These are phyloP conservation scores for Santalum album DNA, from an alignment of 164 flowering plant genomes.

Conservation along the genomic window DNA sequence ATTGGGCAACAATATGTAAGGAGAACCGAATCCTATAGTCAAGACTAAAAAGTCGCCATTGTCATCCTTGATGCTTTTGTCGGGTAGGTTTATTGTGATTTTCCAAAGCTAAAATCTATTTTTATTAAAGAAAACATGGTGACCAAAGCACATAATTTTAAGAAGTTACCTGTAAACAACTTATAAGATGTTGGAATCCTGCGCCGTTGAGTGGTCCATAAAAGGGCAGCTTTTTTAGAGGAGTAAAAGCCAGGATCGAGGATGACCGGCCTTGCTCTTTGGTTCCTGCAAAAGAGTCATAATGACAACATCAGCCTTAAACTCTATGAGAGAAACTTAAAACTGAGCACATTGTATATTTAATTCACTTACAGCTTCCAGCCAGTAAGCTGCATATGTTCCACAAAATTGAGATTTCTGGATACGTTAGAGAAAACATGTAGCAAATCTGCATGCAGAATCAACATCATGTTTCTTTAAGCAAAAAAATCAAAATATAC, in stretches of 20 bases:
- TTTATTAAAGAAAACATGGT: no score
- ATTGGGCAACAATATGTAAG: no score
- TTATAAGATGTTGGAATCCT: constrained; percentile 79
- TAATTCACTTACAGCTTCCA: constrained; percentile 80
- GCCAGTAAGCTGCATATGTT: constrained; percentile 56
- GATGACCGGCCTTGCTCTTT: constrained; percentile 80
- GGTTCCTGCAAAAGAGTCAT: constrained; percentile 67
- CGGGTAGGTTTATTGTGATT: no score
- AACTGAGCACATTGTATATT: no score
- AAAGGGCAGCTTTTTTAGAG: constrained; percentile 76
- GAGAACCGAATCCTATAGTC: no score
- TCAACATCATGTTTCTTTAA: constrained; percentile 2
- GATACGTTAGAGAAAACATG: constrained; percentile 70
- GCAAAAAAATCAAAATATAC: no score
- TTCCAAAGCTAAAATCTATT: no score
- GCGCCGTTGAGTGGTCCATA: constrained; percentile 59
- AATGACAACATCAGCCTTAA: no score
- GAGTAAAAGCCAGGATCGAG: constrained; percentile 91
- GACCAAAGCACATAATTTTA: neutral
- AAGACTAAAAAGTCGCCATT: no score
- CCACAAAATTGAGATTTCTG: constrained; percentile 82
- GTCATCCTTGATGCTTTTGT: no score
- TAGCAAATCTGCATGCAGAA: constrained; percentile 64
- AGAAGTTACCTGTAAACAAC: constrained; percentile 70
- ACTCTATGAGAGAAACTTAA: no score